Conservation (phyloP, 1,139 yeast species). For the Pichia sp. region DNA sequence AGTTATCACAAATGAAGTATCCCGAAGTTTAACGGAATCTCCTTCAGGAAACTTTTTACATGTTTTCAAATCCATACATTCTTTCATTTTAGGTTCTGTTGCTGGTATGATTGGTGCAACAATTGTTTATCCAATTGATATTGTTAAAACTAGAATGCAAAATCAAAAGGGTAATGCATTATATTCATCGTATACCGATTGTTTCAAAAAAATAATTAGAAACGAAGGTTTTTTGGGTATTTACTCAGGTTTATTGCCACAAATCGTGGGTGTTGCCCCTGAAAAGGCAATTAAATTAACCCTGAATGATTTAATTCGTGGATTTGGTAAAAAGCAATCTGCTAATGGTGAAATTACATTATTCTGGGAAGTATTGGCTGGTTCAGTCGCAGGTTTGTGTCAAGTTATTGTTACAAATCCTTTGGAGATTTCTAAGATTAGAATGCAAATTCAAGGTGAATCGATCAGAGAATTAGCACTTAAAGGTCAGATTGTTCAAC, state of each 20-base stretch:
- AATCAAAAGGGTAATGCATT: constrained; percentile 73
- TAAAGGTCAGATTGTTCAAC: constrained; percentile 25
- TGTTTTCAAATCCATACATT: constrained; percentile 78
- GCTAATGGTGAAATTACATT: constrained; percentile 56
- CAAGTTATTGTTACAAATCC: constrained; percentile 97
- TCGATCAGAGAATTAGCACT: constrained; percentile 33
- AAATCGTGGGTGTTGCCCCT: constrained; percentile 94
- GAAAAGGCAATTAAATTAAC: constrained; percentile 96
- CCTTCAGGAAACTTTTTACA: constrained; percentile 34
- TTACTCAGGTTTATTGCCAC: constrained; percentile 92
- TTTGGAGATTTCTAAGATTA: constrained; percentile 88
- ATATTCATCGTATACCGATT: constrained; percentile 79
- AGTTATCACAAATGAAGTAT: constrained; percentile 40
- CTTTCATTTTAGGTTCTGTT: constrained; percentile 83
- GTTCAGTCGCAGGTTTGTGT: constrained; percentile 93
- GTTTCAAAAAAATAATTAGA: constrained; percentile 69
- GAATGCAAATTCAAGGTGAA: constrained; percentile 92
- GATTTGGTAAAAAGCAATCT: constrained; percentile 49
- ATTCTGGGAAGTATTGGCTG: constrained; percentile 75
- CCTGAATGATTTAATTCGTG: constrained; percentile 83
- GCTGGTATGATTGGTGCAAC: constrained; percentile 99
- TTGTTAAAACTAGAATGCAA: constrained; percentile 96
- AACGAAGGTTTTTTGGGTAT: constrained; percentile 85
- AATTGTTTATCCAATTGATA: constrained; percentile 94
- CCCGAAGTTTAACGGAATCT: constrained; percentile 28